Base-by-base conservation (phyloP, 768 basidiomycete genomes). In the Trametes villosa region DNA sequence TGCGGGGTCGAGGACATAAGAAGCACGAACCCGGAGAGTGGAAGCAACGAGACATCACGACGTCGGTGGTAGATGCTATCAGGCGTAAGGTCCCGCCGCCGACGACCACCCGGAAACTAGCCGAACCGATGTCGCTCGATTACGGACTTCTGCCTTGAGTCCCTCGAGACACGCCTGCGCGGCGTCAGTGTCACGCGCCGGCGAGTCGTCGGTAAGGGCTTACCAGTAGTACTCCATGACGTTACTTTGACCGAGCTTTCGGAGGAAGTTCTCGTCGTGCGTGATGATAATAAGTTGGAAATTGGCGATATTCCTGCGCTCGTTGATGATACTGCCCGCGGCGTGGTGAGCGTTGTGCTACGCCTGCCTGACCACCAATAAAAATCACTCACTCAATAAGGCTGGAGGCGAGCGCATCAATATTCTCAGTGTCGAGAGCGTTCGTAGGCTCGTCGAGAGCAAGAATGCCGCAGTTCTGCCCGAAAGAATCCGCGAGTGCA, bases 381-480 rank as follows among this genome's bases (percentile, higher is more conserved):
- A 49, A 44, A 38, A 53, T 13, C 41, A 81, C 92, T 71, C 67
- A 96, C 95, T 96, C 95, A 22, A 96, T 88, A 24, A 99, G 83
- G 65, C 95, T 93, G 24, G 84, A 84, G 4, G 97, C 96, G 18
- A 98, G 81, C 11, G 96, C 95, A 68, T 95, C 91, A 57, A 98
- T 96, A 70, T 98, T 98, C 74, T 98, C 96, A 9, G 87, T 85
- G 69, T 99, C 97, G 48, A 99, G 79, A 29, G 97, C 97, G 63
- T 98, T 98, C 22, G 97, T 98, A 13, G 97, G 97, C 77, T 99
- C 97, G 69, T 99, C 97, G 60, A 99, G 78, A 0, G 97, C 97
- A 26, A 99, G 83, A 64, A 99, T 97, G 20, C 97, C 97, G 74
- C 97, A 98, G 67, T 96, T 97, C 72, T 95, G 92, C 3, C 94